Base-by-base conservation (phyloP, 768 basidiomycete species). In the Suillus lakei region DNA sequence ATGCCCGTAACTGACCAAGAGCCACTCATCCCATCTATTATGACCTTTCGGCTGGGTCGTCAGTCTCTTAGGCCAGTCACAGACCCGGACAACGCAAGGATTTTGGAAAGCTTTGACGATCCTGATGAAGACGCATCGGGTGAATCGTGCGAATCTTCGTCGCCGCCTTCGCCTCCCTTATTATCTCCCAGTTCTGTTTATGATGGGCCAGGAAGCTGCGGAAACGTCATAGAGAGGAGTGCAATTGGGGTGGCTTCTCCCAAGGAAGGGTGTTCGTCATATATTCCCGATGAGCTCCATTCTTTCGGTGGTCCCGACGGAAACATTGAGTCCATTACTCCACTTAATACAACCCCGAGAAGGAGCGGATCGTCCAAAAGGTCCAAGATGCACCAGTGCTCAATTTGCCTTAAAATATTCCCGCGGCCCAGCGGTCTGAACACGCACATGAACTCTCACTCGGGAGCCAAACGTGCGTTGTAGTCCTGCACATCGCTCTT, bases 391-490 rank as follows among this genome's bases (percentile, higher is more conserved):
- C 84, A 85, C 69, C 75, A 79, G 69, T 85, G 84, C 69, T 69
- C 64, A 10, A 73, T 80, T 5, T 85, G 84, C 74, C 66, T 70
- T 1, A 84, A 84, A 72, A 56, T 72, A 70, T 85, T 85, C 67
- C 84, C 84, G 18, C 77, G 84, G 3, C 84, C 85, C 5, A 85
- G 84, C 60, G 85, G 84, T 16, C 73, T 85, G 66, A 76, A 77
- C 32, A 85, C 84, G 32, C 84, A 85, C 70, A 83, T 84, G 85
- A 85, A 86, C 68, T 80, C 80, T 26, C 84, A 85, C 65, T 81
- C 81, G 0, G 85, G 85, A 15, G 81, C 80, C 2, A 84, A 80
- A 70, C 84, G 84, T 85, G 74, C 59, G 84, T 63, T 10, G 48
- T 61, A 32, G 43, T 26, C 21, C 26, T 34, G 21, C 34, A 34